These are phyloP conservation scores for Elsinoe perseae DNA, from an alignment of 2,329 filamentous ascomycete species.

Conservation along the genomic window DNA sequence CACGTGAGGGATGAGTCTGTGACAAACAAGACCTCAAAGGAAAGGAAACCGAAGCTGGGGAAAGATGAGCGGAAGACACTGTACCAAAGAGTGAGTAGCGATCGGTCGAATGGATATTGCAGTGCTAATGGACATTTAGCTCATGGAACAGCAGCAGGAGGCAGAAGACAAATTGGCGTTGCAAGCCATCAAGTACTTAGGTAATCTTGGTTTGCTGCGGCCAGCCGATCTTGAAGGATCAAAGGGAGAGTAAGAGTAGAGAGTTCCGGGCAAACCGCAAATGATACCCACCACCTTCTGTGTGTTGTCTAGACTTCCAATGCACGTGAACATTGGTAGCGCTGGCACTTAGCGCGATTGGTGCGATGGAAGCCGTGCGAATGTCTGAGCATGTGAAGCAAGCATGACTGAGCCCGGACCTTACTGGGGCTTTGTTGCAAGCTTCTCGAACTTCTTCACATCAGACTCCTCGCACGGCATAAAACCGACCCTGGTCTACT, in stretches of 20 bases:
- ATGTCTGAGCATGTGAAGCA: not conserved
- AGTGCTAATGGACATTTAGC: slow-evolving; percentile 12
- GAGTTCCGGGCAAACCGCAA: not conserved
- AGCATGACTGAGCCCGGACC: not conserved
- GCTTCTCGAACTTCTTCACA: not conserved
- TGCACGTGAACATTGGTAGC: not conserved
- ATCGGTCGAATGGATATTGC: not conserved
- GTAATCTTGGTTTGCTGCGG: slow-evolving; percentile 35
- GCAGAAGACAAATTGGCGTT: slow-evolving; percentile 37
- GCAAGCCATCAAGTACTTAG: slow-evolving; percentile 41
- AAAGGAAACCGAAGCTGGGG: slow-evolving; percentile 12
- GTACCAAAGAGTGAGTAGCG: slow-evolving; percentile 17
- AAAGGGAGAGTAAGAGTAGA: not conserved
- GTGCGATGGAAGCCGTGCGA: not conserved
- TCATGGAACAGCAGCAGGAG: slow-evolving; percentile 40
- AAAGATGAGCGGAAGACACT: slow-evolving; percentile 18
- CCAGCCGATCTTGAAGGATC: not conserved
- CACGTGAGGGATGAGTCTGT: slow-evolving; percentile 23
- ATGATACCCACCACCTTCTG: not conserved
- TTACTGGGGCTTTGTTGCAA: not conserved
- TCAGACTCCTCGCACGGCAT: not conserved
- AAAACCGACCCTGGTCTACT: not conserved
- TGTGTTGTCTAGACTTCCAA: not conserved
- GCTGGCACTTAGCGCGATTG: not conserved
- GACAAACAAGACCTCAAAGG: slow-evolving; percentile 1